phyloP scores from a whole-genome alignment of 164 flowering plant species.

The Piper betle region DNA sequence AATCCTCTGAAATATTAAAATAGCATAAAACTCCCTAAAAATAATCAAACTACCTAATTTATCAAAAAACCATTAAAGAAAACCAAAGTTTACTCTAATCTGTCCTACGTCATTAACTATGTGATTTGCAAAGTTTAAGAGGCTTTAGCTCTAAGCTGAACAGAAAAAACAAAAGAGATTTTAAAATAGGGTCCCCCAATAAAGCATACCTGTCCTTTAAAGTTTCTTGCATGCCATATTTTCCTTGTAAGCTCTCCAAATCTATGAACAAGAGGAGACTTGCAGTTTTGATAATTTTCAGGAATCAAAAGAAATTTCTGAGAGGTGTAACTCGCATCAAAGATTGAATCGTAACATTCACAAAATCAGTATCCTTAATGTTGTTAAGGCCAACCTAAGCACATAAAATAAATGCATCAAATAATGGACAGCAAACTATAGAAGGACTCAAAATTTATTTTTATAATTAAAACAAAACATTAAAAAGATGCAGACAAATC shows the following conservation, averaged over 20 bases:
- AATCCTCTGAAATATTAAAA: too few relatives aligned
- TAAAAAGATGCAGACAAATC: background rate
- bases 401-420: background rate
- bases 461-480: too few relatives aligned
- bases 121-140: too few relatives aligned
- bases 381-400: constrained; percentile 89
- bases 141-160: too few relatives aligned
- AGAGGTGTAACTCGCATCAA: constrained; percentile 95
- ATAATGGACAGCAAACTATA: too few relatives aligned
- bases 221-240: constrained; percentile 95
- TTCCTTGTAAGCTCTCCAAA: constrained; percentile 95
- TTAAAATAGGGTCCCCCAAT: background rate
- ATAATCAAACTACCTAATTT: too few relatives aligned
- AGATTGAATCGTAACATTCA: constrained; percentile 91
- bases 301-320: constrained; percentile 94
- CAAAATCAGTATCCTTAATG: constrained; percentile 89
- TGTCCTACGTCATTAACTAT: too few relatives aligned
- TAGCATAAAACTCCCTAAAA: too few relatives aligned
- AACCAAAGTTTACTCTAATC: too few relatives aligned
- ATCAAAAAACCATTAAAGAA: too few relatives aligned
- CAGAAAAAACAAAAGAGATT: too few relatives aligned
- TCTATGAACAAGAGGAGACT: constrained; percentile 86
- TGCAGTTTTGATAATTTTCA: constrained; percentile 71
- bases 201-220: constrained; percentile 83
- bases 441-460: too few relatives aligned